A percentile compares a stretch with the other conserved stretches of the same genome.
Conservation (phyloP, 768 basidiomycete species). For the Daedaleopsis nitida region DNA sequence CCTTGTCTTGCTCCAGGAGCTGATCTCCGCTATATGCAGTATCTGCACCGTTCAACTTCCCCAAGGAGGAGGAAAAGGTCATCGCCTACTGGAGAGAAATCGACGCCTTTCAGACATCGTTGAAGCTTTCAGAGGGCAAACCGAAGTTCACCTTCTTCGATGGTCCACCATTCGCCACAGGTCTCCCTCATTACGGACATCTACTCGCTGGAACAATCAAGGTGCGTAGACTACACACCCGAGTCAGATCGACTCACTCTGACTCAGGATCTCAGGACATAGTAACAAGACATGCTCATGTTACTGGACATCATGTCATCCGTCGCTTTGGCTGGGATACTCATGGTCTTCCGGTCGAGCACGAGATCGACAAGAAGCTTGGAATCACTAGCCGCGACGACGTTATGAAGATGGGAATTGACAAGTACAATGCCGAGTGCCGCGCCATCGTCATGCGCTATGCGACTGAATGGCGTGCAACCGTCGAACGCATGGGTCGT, state of each 20-base stretch:
- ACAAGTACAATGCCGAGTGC: constrained; percentile 96
- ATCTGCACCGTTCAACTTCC: constrained; percentile 76
- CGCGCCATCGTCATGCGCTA: constrained; percentile 98
- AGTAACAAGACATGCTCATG: constrained; percentile 93
- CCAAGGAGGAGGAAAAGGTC: constrained; percentile 89
- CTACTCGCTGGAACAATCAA: constrained; percentile 92
- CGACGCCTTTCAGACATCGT: constrained; percentile 93
- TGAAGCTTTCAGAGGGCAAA: constrained; percentile 89
- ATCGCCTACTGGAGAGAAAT: constrained; percentile 93
- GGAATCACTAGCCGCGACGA: constrained; percentile 92
- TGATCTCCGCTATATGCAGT: constrained; percentile 45
- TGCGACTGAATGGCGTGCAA: constrained; percentile 88
- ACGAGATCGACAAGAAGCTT: constrained; percentile 97
- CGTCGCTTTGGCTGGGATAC: constrained; percentile 99
- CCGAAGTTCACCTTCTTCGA: constrained; percentile 96
- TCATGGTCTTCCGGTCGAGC: constrained; percentile 97
- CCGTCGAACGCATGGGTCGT: constrained; percentile 97
- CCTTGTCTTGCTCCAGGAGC: background rate
- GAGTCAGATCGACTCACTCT: constrained; percentile 11
- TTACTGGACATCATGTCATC: constrained; percentile 89
- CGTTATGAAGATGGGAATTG: constrained; percentile 94
- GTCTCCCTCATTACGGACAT: constrained; percentile 95
- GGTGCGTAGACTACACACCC: constrained; percentile 43
- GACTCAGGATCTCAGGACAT: constrained; percentile 69
- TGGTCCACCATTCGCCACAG: constrained; percentile 96